Evolutionary conservation across 805 yeast genomes (phyloP).

Genomic region (Candida palmyrensis): DNA sequence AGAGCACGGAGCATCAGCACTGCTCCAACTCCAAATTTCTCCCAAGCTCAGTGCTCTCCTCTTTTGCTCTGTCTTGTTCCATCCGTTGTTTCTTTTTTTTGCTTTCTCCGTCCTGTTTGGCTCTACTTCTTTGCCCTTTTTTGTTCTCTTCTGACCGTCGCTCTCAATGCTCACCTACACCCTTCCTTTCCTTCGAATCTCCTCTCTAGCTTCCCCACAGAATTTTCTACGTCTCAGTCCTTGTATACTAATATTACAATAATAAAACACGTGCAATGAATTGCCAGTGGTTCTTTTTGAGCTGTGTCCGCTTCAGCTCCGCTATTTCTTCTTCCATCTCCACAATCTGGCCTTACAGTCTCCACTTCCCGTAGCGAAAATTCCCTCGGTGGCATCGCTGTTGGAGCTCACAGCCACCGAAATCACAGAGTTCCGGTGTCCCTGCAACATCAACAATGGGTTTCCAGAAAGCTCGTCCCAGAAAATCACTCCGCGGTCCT

Average conservation of each 20-base stretch:
- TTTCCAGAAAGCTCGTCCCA: constrained; percentile 94
- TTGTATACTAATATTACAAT: constrained; percentile 6
- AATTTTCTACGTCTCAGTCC: no score
- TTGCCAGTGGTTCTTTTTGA: constrained; percentile 1
- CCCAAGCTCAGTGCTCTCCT: no score
- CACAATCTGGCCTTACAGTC: constrained; percentile 97
- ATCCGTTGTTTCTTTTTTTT: no score
- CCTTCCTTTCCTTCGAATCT: no score
- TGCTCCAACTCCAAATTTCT: no score
- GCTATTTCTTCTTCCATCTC: constrained; percentile 63
- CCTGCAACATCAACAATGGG: constrained; percentile 92
- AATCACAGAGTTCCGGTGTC: constrained; percentile 93
- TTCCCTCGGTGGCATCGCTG: constrained; percentile 67
- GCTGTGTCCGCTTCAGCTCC: neutral
- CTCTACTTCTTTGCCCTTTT: no score
- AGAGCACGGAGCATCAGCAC: no score
- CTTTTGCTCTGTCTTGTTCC: no score
- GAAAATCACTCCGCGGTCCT: constrained; percentile 94
- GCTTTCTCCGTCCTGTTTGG: no score
- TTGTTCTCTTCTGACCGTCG: no score
- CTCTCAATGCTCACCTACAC: no score
- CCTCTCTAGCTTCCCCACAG: no score
- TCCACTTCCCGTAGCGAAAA: constrained; percentile 96
- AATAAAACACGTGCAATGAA: neutral
- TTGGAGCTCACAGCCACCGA: constrained; percentile 88